Conservation (phyloP, 1,284 basidiomycete species). For the Rhodotorula sp. region DNA sequence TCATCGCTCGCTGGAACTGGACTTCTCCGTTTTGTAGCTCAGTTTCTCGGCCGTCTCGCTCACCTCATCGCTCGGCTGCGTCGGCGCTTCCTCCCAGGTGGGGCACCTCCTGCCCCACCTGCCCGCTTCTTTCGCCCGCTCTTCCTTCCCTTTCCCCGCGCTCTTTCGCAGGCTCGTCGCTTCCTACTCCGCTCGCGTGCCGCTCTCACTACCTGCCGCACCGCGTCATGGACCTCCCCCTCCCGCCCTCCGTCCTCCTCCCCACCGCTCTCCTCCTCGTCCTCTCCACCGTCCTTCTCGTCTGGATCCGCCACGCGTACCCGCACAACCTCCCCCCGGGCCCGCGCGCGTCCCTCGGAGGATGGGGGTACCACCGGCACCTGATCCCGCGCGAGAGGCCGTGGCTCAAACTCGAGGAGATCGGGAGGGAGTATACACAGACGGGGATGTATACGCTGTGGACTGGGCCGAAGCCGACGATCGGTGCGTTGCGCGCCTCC, state of each 20-base stretch:
- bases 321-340: constrained; percentile 5
- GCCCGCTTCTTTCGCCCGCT: neutral
- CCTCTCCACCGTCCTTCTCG: neutral
- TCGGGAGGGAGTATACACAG: neutral
- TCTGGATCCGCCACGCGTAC: neutral
- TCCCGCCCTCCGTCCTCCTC: neutral
- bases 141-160: too few species aligned
- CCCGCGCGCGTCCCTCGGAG: neutral
- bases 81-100: too few species aligned
- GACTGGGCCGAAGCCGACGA: constrained; percentile 17
- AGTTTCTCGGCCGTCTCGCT: too few species aligned
- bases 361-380: constrained; percentile 6
- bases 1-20: too few species aligned
- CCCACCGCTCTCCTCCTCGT: neutral
- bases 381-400: constrained; percentile 8
- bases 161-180: neutral
- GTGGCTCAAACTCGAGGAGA: neutral
- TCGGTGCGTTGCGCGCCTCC: neutral
- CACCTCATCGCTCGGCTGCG: too few species aligned
- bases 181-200: neutral
- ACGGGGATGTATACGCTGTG: constrained; percentile 1
- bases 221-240: neutral
- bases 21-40: too few species aligned
- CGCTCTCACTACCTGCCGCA: neutral
- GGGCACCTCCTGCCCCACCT: neutral